Evolutionary conservation across 2,329 filamentous ascomycete species (phyloP), one percentile per base, ranked within the genome.

Genomic region (Paraphoma sp.): DNA sequence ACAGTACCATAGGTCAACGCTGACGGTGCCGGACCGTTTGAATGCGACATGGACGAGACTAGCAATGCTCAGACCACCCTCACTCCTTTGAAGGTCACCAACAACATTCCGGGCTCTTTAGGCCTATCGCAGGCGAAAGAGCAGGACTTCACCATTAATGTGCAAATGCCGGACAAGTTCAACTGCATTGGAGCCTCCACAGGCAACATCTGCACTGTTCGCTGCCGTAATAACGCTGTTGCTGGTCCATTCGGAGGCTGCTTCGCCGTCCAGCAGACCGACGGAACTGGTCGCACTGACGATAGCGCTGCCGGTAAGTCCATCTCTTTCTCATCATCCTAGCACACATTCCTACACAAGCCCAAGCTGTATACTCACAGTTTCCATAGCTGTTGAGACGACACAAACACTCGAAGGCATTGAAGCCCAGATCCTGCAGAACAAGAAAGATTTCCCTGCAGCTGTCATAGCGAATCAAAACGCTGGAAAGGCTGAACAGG

Each of bases 21-120:
- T 23, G 87, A 89, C 64, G 87, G 87, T 48, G 87, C 84, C 49
- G 87, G 87, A 2, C 87, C 87, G 1, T 89, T 87, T 71, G 82
- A 80, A 6, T 88, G 86, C 76, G 86, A 86, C 77, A 85, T 89
- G 68, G 87, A 88, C 69, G 73, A 79, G 59, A 86, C 86, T 48
- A 87, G 80, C 56, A 73, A 71, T 40, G 67, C 69, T 23, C 81
- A 79, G 18, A 71, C 79, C 47, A 79, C 80, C 55, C 79, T 78
- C 47, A 77, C 81, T 51, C 80, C 80, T 18, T 72, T 87, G 30
- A 80, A 78, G 8, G 84, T 88, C 5, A 78, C 80, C 52, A 83
- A 88, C 75, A 87, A 87, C 55, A 80, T 87, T 8, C 85, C 85
- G 1, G 85, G 86, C 12, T 67, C 72, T 41, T 87, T 87, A 54